Evolutionary conservation across 495 filamentous ascomycete species (phyloP).

Genomic region (Cenococcum geophilum): DNA sequence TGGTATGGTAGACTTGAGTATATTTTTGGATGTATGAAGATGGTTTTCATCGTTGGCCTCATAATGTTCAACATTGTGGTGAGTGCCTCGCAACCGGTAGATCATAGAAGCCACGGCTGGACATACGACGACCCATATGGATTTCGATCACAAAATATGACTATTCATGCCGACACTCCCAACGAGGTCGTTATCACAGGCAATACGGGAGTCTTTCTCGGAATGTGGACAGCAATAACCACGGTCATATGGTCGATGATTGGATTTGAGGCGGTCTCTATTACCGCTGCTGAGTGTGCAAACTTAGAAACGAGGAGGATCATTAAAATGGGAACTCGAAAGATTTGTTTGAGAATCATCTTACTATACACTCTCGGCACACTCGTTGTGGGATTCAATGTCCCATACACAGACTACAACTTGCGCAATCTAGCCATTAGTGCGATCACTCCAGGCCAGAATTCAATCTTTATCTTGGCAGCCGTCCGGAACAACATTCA

Average conservation of each 20-base stretch:
- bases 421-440: constrained; percentile 29
- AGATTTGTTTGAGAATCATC: constrained; percentile 44
- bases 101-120: too few species aligned
- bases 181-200: constrained; percentile 25
- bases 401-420: constrained; percentile 43
- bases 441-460: constrained; percentile 42
- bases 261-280: constrained; percentile 47
- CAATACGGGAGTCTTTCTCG: constrained; percentile 29
- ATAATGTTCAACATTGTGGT: constrained; percentile 42
- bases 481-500: constrained; percentile 42
- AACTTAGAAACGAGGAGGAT: constrained; percentile 42
- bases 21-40: constrained; percentile 44
- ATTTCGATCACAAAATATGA: too few species aligned
- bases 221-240: constrained; percentile 41
- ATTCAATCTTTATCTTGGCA: constrained; percentile 45
- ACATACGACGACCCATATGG: too few species aligned
- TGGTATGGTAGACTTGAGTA: constrained; percentile 49
- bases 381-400: constrained; percentile 42
- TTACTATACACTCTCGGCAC: constrained; percentile 42
- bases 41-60: constrained; percentile 44
- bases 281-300: constrained; percentile 46
- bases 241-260: constrained; percentile 45
- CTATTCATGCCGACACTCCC: neutral
- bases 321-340: constrained; percentile 48
- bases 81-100: too few species aligned